A percentile compares a stretch with the other conserved stretches of the same genome.
These are phyloP conservation scores for Penicillium sclerotigenum DNA, from an alignment of 2,329 filamentous ascomycete species.

Conservation along the genomic window DNA sequence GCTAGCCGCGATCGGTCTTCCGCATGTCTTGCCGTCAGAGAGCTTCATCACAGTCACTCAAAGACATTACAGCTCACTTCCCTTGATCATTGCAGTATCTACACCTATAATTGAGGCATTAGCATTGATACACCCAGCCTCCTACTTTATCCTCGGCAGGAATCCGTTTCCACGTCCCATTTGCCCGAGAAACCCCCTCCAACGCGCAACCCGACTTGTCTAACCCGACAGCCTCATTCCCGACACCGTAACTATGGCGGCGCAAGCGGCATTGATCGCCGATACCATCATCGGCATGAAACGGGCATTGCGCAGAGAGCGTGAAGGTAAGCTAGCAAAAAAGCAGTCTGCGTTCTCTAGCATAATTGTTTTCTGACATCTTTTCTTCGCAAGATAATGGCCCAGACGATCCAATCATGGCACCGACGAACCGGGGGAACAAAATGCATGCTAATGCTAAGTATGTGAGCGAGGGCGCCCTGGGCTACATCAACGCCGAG, in stretches of 20 bases:
- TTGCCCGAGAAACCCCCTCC: not conserved
- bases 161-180: not conserved
- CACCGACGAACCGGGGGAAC: conserved; percentile 58
- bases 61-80: conserved; percentile 1
- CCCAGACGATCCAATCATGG: conserved; percentile 53
- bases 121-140: not conserved
- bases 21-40: conserved; percentile 22
- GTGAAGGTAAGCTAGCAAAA: conserved; percentile 39
- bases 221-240: conserved; percentile 13
- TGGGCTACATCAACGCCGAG: conserved; percentile 51
- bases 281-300: conserved; percentile 57
- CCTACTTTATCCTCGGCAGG: not conserved
- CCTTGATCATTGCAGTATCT: not conserved
- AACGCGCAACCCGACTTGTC: conserved; percentile 14
- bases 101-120: not conserved
- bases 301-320: conserved; percentile 48
- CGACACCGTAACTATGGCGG: conserved; percentile 37
- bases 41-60: conserved; percentile 22
- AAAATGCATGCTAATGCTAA: conserved; percentile 59
- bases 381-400: conserved; percentile 31
- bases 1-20: conserved; percentile 24
- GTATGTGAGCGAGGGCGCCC: conserved; percentile 54
- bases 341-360: not conserved
- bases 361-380: conserved; percentile 10
- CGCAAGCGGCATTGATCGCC: conserved; percentile 46